A percentile compares a stretch with the other conserved stretches of the same genome.
These are phyloP conservation scores for Colletotrichum plurivorum DNA, from an alignment of 2,329 filamentous ascomycete genomes.

Conservation along the genomic window DNA sequence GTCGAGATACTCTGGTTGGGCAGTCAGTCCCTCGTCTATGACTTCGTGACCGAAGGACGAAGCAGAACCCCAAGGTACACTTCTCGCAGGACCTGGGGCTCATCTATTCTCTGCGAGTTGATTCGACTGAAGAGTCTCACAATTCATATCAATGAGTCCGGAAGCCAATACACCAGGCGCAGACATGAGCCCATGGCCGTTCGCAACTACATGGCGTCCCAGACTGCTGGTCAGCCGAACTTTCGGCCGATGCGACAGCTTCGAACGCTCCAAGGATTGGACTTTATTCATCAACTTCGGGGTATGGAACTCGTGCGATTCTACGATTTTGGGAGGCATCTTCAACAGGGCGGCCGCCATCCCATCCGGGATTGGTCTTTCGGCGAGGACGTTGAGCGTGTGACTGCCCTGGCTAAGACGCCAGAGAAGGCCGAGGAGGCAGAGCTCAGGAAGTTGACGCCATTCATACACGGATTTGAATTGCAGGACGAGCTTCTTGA, in stretches of 20 bases:
- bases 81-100: constrained; percentile 55
- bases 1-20: constrained; percentile 61
- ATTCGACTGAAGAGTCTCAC: constrained; percentile 57
- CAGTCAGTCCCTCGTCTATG: constrained; percentile 48
- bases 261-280: constrained; percentile 59
- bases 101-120: constrained; percentile 53
- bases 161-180: constrained; percentile 49
- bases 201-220: constrained; percentile 43
- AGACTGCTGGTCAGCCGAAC: constrained; percentile 58
- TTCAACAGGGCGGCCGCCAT: constrained; percentile 9
- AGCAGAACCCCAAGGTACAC: constrained; percentile 43
- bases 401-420: constrained; percentile 44
- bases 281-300: constrained; percentile 60
- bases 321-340: constrained; percentile 53
- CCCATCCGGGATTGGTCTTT: constrained; percentile 52
- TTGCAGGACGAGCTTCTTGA: background rate
- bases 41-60: constrained; percentile 17
- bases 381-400: constrained; percentile 48
- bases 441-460: constrained; percentile 45
- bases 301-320: constrained; percentile 58
- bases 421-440: constrained; percentile 28
- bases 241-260: constrained; percentile 53
- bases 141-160: constrained; percentile 57
- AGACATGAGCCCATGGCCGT: constrained; percentile 49
- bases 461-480: constrained; percentile 9